Evolutionary conservation across 805 yeast species (phyloP).

Genomic region (Candida endomychidarum): DNA sequence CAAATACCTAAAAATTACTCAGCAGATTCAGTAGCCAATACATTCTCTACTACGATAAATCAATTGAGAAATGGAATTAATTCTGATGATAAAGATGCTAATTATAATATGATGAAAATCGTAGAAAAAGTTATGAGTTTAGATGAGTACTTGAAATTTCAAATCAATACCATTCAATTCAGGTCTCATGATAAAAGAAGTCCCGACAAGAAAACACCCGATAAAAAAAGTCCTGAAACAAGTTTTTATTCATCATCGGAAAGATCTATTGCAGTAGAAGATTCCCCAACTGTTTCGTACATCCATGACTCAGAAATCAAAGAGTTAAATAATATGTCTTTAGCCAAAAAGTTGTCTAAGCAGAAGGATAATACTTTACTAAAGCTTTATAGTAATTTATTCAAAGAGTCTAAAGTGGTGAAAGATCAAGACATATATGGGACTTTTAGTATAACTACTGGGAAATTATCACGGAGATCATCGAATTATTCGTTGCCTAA

Average conservation of each 20-base stretch:
- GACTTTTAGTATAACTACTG: slow-evolving; percentile 22
- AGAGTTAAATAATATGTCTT: slow-evolving; percentile 1
- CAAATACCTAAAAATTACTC: slow-evolving; percentile 9
- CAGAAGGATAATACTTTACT: neutral
- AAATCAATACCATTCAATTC: slow-evolving; percentile 4
- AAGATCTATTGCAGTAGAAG: neutral
- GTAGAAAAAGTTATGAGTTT: slow-evolving; percentile 17
- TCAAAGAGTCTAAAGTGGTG: slow-evolving; percentile 11
- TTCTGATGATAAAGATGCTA: slow-evolving; percentile 9
- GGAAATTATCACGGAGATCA: slow-evolving; percentile 6
- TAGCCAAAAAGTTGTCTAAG: neutral
- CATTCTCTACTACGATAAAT: slow-evolving; percentile 13
- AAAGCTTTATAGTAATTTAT: slow-evolving; percentile 5
- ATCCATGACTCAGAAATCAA: slow-evolving; percentile 4
- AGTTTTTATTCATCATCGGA: slow-evolving; percentile 3
- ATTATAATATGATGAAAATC: slow-evolving; percentile 21
- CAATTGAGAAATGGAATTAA: slow-evolving; percentile 12
- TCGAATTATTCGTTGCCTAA: neutral
- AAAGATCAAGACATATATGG: slow-evolving; percentile 22
- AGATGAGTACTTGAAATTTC: slow-evolving; percentile 18
- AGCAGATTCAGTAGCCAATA: neutral
- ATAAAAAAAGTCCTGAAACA: slow-evolving; percentile 5
- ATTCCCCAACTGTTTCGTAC: slow-evolving; percentile 2
- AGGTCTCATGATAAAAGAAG: too few species aligned
- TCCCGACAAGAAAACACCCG: too few species aligned